phyloP scores from a whole-genome alignment of 2,329 filamentous ascomycete species.

The Teratosphaeria epicoccoides region DNA sequence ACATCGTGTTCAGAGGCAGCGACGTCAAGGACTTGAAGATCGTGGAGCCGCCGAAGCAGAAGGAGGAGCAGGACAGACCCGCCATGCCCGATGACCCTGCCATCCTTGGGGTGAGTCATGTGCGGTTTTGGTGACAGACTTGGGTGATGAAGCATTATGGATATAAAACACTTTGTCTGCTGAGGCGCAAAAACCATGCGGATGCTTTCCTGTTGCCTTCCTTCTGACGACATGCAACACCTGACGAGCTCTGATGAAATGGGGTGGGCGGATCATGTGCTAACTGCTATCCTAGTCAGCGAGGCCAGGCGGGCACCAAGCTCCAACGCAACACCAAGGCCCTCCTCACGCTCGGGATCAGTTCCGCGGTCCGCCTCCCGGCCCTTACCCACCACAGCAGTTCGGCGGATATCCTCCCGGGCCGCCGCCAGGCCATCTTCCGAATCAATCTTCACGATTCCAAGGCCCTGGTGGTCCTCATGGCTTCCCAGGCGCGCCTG shows the following conservation, averaged over 20 bases:
- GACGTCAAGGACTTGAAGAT: slow-evolving; percentile 97
- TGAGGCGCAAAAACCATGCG: slow-evolving; percentile 92
- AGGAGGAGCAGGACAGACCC: slow-evolving; percentile 59
- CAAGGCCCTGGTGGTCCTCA: slow-evolving; percentile 33
- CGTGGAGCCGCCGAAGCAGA: slow-evolving; percentile 54
- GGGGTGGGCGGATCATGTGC: background rate
- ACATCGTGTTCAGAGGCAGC: slow-evolving; percentile 95
- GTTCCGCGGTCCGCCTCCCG: slow-evolving; percentile 30
- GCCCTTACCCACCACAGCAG: slow-evolving; percentile 24
- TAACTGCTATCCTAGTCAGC: slow-evolving; percentile 16
- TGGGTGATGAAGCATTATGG: slow-evolving; percentile 91
- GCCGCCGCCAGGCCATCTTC: slow-evolving; percentile 27
- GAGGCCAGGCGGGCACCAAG: slow-evolving; percentile 13
- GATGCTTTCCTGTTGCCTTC: slow-evolving; percentile 98
- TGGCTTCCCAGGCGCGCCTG: slow-evolving; percentile 34
- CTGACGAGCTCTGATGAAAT: slow-evolving; percentile 1
- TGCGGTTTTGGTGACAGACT: slow-evolving; percentile 12
- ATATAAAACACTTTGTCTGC: slow-evolving; percentile 74
- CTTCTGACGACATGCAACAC: slow-evolving; percentile 59
- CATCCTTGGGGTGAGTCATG: slow-evolving; percentile 81
- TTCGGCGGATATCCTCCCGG: slow-evolving; percentile 29
- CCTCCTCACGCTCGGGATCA: slow-evolving; percentile 30
- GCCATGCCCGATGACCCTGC: slow-evolving; percentile 88
- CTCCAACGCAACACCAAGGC: slow-evolving; percentile 24
- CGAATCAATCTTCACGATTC: slow-evolving; percentile 37